Evolutionary conservation across 1,139 yeast species (phyloP).

Genomic region (Zygoascus hellenicus): DNA sequence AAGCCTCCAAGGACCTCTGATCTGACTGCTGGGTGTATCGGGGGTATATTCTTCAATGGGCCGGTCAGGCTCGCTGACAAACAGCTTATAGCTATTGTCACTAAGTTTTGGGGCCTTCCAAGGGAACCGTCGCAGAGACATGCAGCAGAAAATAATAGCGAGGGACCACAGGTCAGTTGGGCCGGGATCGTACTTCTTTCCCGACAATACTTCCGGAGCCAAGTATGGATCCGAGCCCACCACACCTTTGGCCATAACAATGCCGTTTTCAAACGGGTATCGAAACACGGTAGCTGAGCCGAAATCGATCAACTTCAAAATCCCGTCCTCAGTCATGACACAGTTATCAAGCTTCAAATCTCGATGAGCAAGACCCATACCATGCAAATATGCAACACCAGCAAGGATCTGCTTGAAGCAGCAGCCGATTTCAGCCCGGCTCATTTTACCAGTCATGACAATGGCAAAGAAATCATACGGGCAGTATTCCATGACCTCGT

Average conservation of each 20-base stretch:
- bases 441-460: constrained; percentile 95
- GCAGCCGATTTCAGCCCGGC: constrained; percentile 77
- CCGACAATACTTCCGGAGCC: constrained; percentile 86
- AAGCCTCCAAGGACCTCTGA: constrained; percentile 78
- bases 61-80: constrained; percentile 30
- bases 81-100: constrained; percentile 79
- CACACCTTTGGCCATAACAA: constrained; percentile 83
- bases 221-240: constrained; percentile 98
- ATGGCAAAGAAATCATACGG: constrained; percentile 95
- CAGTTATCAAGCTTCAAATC: constrained; percentile 94
- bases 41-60: constrained; percentile 9
- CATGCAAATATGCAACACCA: constrained; percentile 81
- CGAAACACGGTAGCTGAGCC: constrained; percentile 94
- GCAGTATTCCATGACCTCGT: constrained; percentile 96
- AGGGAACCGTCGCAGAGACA: constrained; percentile 90
- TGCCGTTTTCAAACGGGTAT: constrained; percentile 77
- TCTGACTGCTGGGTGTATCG: constrained; percentile 17
- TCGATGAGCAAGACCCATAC: constrained; percentile 88
- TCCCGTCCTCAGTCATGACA: constrained; percentile 80
- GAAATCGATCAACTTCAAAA: constrained; percentile 87
- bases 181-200: constrained; percentile 79
- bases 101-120: constrained; percentile 90
- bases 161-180: constrained; percentile 94
- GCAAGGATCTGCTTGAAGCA: constrained; percentile 80
- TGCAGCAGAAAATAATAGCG: constrained; percentile 93